A percentile compares a stretch with the other conserved stretches of the same genome.
Conservation (phyloP, 768 basidiomycete species). For the Phylloporus sp. region DNA sequence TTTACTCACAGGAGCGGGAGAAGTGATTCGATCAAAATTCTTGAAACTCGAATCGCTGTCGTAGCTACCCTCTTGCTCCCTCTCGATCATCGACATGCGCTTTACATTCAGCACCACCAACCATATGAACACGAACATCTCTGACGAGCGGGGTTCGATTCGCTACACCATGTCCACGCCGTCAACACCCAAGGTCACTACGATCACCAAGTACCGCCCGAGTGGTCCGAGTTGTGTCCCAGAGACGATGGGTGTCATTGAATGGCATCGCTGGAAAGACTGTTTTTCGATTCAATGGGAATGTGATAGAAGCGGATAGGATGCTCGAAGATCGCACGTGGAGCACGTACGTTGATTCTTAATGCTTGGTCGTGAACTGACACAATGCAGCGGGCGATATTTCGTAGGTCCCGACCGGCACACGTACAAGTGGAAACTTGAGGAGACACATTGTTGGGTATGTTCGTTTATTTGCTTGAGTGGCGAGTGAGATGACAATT, state of each 20-base stretch:
- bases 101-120: conserved; percentile 19
- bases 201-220: conserved; percentile 23
- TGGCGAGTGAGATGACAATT: neutral
- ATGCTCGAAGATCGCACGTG: conserved; percentile 16
- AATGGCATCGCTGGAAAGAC: conserved; percentile 19
- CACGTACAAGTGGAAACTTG: conserved; percentile 32
- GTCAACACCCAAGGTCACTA: conserved; percentile 13
- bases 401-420: conserved; percentile 30
- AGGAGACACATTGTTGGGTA: conserved; percentile 24
- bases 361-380: neutral
- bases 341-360: conserved; percentile 12
- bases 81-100: conserved; percentile 12
- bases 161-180: conserved; percentile 21
- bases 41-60: no score
- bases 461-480: neutral
- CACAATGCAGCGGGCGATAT: conserved; percentile 23
- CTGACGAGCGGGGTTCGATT: conserved; percentile 16
- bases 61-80: neutral
- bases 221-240: conserved; percentile 9
- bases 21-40: no score
- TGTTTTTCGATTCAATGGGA: conserved; percentile 16
- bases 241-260: conserved; percentile 23
- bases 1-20: no score
- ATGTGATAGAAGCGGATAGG: neutral
- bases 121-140: conserved; percentile 19